Percentiles rank a stretch among this genome's conserved stretches.
phyloP scores from a whole-genome alignment of 495 filamentous ascomycete species.

The Lasiosphaeriaceae sp. region DNA sequence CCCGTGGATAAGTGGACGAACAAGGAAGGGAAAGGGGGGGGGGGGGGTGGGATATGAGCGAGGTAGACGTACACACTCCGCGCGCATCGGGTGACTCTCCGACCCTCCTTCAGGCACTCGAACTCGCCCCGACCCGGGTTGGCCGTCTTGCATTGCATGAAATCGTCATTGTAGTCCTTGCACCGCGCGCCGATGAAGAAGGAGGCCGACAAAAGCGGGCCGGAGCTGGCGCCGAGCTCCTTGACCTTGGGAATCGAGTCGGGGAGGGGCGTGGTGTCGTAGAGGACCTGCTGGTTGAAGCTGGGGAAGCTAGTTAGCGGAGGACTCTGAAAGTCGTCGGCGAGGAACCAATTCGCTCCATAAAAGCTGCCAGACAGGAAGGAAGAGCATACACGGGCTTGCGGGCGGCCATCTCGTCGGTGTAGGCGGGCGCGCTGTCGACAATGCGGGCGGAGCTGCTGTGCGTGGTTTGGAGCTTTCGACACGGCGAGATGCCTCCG shows the following conservation, averaged over 20 bases:
- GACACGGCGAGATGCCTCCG: slow-evolving; percentile 9
- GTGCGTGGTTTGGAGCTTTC: slow-evolving; percentile 29
- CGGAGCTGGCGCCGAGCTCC: slow-evolving; percentile 87
- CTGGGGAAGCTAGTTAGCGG: slow-evolving; percentile 46
- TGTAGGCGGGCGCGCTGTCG: slow-evolving; percentile 23
- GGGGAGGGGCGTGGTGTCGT: slow-evolving; percentile 95
- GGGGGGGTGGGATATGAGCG: background rate
- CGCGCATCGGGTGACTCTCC: slow-evolving; percentile 94
- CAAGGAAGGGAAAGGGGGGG: background rate
- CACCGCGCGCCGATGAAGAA: slow-evolving; percentile 97
- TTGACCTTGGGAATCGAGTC: slow-evolving; percentile 83
- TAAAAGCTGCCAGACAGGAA: background rate
- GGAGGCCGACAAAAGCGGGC: slow-evolving; percentile 84
- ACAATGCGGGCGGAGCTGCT: slow-evolving; percentile 9
- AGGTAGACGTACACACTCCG: slow-evolving; percentile 77
- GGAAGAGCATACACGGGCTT: slow-evolving; percentile 40
- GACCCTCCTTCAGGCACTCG: slow-evolving; percentile 91
- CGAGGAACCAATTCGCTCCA: background rate
- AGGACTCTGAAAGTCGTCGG: too few species aligned
- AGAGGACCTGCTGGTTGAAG: slow-evolving; percentile 87
- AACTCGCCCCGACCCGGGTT: slow-evolving; percentile 81
- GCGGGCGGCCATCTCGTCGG: slow-evolving; percentile 45
- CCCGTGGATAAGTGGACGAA: too few species aligned
- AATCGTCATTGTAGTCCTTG: slow-evolving; percentile 95
- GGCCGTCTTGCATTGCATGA: slow-evolving; percentile 97